Base-by-base conservation (phyloP, 768 basidiomycete genomes). In the Collybia mongolica region DNA sequence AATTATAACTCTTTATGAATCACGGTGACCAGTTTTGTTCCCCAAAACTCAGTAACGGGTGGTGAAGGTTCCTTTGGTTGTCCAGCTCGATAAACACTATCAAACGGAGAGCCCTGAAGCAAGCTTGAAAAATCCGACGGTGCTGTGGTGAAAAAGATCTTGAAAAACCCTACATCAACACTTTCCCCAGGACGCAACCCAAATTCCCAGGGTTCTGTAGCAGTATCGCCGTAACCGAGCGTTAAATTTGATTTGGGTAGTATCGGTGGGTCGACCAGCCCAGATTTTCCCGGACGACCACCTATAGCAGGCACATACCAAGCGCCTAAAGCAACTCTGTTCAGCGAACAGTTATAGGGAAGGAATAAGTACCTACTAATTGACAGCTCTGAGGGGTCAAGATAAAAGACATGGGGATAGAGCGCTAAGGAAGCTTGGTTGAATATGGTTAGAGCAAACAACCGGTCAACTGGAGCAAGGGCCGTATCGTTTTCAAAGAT, bases 151-250 rank as follows among this genome's bases (percentile, higher is more conserved):
- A 72, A 54, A 42, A 68, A 66, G 3, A 70, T 28, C 47, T 72
- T 72, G 11, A 73, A 43, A 46, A 63, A 71, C 11, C 70, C 67
- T 12, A 72, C 63, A 40, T 74, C 72, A 15, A 70, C 29, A 19
- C 63, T 54, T 48, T 70, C 64, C 5, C 54, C 56, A 0, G 58
- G 49, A 18, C 48, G 37, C 23, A 65, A 50, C 26, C 40, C 57
- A 50, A 53, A 71, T 0, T 40, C 11, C 41, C 55, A 62, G 2
- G 69, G 62, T 5, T 46, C 18, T 2, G 48, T 47, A n/a, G 61
- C 68, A 19, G 51, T 59, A 1, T 54, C 17, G 3, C 70, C 68
- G 36, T 66, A 72, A 4, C 72, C 73, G 9, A 74, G 60, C 1
- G 65, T 63, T 15, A 71, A 48, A 5, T 28, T 39, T 6, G 46